Evolutionary conservation across 768 basidiomycete species (phyloP), one percentile per base, ranked within the genome.

Genomic region (Lactarius trivialis): DNA sequence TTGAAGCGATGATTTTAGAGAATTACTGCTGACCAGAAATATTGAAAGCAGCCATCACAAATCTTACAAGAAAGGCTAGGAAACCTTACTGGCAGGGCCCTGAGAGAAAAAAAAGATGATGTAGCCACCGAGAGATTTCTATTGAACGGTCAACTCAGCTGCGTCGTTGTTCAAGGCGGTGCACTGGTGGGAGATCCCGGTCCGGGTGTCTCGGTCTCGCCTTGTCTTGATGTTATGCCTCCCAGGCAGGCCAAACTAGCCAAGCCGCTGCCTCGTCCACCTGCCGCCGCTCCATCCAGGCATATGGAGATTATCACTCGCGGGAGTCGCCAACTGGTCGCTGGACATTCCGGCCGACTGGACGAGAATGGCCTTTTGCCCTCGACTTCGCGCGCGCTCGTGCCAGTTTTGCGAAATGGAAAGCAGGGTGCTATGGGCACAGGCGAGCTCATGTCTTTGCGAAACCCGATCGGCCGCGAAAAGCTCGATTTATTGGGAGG

Each of bases 401-500:
- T n/a, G n/a, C n/a, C n/a, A n/a, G n/a, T 90, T 59, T 73, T 91
- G 65, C 82, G 90, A 65, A 87, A 89, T 68, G 86, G 85, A 45
- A 91, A 89, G 69, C 74, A 86, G 73, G 89, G 88, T 14, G 78
- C 86, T 32, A 79, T 79, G 57, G 89, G 89, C 45, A 83, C 83
- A 6, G 88, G 88, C 19, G 88, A 90, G 72, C 21, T 90, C 50
- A 71, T 85, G 52, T 72, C 81, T 51, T 76, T 77, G 57, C 80
- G 75, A 28, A 87, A 79, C 69, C 81, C 89, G 65, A 84, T 80
- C 54, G 91, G 91, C 1, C 80, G 87, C 68, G 90, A 91, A 73
- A 91, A 91, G 69, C 77, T 93, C 33, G 88, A 90, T 71, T 78
- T 91, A 28, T 75, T 91, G 33, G 88, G 88, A 67, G 89, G 91